These are phyloP conservation scores for Linnemannia elongata DNA, from an alignment of 192 early-diverging fungal genomes.

Conservation along the genomic window DNA sequence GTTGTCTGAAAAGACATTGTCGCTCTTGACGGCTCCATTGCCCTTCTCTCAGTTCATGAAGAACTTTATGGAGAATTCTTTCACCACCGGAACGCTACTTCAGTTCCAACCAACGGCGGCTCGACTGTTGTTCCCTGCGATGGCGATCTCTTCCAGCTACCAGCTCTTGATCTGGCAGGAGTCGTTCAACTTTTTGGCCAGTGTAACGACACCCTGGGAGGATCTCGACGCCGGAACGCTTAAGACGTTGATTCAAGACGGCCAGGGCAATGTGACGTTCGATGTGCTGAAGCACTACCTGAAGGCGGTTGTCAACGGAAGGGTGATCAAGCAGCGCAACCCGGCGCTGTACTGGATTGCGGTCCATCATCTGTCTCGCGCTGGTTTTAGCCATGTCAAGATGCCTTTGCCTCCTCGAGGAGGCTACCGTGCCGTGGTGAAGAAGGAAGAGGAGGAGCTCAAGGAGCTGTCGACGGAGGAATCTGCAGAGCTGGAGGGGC, in stretches of 20 bases:
- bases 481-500: slow-evolving; percentile 20
- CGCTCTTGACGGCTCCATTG: slow-evolving; percentile 34
- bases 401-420: slow-evolving; percentile 21
- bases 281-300: slow-evolving; percentile 40
- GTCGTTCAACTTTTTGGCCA: slow-evolving; percentile 47
- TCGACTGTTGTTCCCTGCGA: slow-evolving; percentile 47
- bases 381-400: slow-evolving; percentile 34
- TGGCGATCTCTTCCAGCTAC: slow-evolving; percentile 37
- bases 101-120: slow-evolving; percentile 50
- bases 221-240: slow-evolving; percentile 36
- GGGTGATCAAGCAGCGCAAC: slow-evolving; percentile 55
- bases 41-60: slow-evolving; percentile 54
- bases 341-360: slow-evolving; percentile 50
- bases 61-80: slow-evolving; percentile 52
- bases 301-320: slow-evolving; percentile 45
- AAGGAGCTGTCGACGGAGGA: slow-evolving; percentile 10
- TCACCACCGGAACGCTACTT: slow-evolving; percentile 44
- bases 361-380: slow-evolving; percentile 44
- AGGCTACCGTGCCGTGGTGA: neutral
- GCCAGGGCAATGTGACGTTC: slow-evolving; percentile 12
- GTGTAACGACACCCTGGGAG: slow-evolving; percentile 46
- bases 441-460: neutral
- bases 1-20: slow-evolving; percentile 39
- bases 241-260: slow-evolving; percentile 40
- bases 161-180: slow-evolving; percentile 49